phyloP scores from a whole-genome alignment of 176 grass and related monocot species.

The bread wheat (Triticum aestivum) region DNA sequence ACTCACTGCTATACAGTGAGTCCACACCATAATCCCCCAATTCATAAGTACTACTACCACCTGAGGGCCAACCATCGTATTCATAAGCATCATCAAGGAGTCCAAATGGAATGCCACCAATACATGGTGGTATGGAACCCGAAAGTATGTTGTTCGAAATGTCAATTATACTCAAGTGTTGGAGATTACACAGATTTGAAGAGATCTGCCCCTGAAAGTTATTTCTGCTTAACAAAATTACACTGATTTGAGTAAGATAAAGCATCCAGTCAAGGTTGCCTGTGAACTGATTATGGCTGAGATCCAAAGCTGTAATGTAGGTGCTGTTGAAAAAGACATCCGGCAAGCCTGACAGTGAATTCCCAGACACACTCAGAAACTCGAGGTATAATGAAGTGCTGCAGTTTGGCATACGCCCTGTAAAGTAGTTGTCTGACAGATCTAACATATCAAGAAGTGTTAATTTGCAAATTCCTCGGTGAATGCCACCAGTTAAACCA shows the following conservation, averaged over 20 bases:
- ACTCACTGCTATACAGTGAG: background rate
- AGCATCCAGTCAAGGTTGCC: background rate
- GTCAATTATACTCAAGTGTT: constrained; percentile 10
- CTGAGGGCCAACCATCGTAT: background rate
- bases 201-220: constrained; percentile 14
- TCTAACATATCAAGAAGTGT: background rate
- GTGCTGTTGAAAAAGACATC: background rate
- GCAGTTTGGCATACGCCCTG: constrained; percentile 10
- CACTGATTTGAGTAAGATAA: background rate
- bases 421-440: constrained; percentile 23
- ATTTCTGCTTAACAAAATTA: constrained; percentile 12
- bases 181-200: constrained; percentile 4
- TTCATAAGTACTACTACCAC: too few relatives aligned
- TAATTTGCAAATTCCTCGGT: background rate
- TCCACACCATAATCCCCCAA: background rate
- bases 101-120: background rate
- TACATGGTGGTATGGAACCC: constrained; percentile 24
- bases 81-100: background rate
- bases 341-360: background rate
- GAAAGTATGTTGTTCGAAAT: constrained; percentile 9
- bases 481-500: constrained; percentile 5
- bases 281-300: constrained; percentile 8
- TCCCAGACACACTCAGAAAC: background rate
- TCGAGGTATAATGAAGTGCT: accelerated
- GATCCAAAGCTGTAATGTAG: background rate